These are phyloP conservation scores for Syzygium aromaticum DNA, from an alignment of 345 rosid genomes.

Conservation along the genomic window DNA sequence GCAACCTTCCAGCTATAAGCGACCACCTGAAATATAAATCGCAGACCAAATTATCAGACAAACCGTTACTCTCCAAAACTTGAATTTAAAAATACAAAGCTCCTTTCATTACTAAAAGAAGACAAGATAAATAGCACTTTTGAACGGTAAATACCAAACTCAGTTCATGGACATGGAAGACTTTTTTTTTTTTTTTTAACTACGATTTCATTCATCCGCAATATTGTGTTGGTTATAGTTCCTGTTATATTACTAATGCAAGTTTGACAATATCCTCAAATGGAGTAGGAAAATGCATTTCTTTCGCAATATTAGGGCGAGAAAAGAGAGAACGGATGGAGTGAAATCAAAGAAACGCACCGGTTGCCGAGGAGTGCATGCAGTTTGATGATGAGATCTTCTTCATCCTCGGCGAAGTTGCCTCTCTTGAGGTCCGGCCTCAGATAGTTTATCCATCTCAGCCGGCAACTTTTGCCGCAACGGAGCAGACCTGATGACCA, in stretches of 20 bases:
- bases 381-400: slow-evolving; percentile 42
- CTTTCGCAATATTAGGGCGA: neutral
- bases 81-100: neutral
- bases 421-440: slow-evolving; percentile 41
- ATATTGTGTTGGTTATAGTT: neutral
- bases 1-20: slow-evolving; percentile 38
- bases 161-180: neutral
- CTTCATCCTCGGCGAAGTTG: slow-evolving; percentile 37
- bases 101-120: neutral
- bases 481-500: slow-evolving; percentile 25
- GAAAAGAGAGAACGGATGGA: neutral
- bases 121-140: neutral
- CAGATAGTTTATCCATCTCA: slow-evolving; percentile 42
- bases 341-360: slow-evolving; percentile 4
- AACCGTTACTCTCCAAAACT: neutral
- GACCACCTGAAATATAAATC: slow-evolving; percentile 29
- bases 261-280: neutral
- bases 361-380: slow-evolving; percentile 41
- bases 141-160: neutral
- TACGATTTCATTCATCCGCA: neutral
- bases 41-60: neutral
- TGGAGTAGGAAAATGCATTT: neutral
- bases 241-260: neutral
- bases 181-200: neutral
- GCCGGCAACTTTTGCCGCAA: slow-evolving; percentile 36